Evolutionary conservation across 768 basidiomycete genomes (phyloP), one percentile per base, ranked within the genome.

Genomic region (Xerocomellus intermedius): DNA sequence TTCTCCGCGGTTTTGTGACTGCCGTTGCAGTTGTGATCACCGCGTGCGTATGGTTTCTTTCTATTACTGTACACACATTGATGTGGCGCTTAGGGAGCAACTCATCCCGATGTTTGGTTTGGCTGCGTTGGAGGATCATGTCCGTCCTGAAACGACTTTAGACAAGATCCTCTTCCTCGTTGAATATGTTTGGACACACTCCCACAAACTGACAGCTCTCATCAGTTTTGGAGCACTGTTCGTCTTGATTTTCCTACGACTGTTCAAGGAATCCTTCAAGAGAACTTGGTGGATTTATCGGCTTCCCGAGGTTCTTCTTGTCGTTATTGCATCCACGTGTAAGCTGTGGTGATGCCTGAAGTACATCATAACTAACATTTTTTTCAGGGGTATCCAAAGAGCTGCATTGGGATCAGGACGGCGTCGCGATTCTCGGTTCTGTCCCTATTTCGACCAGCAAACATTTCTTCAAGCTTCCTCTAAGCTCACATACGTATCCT

Each of bases 61-160:
- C 21, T 13, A n/a, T n/a, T 35, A 12, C 33, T 28, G 41, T 52
- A 50, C 57, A 22, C 22, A 24, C 19, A 32, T 12, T 59, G 49
- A 50, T 30, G 8, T 38, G 32, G 13, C 14, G 6, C 33, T 30
- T 48, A 91, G 89, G 41, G 88, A 90, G 70, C 90, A 94, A 67
- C 74, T 94, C 17, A 85, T 93, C 26, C 92, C 94, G 0, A 94
- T 98, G 89, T 81, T 97, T 44, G 94, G 94, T 24, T 79, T 98
- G 24, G 73, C 74, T 7, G 71, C 72, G 3, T 74, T 91, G 12
- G 78, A 82, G 57, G 79, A 79, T 51, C 41, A 66, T 17, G 48
- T 81, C 12, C 81, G 86, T 63, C 86, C 86, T 4, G 75, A 87
- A 60, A 79, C 85, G 3, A 86, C 92, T 0, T 60, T 90, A 21